phyloP scores from a whole-genome alignment of 768 basidiomycete genomes.

The Agaricus subrufescens region DNA sequence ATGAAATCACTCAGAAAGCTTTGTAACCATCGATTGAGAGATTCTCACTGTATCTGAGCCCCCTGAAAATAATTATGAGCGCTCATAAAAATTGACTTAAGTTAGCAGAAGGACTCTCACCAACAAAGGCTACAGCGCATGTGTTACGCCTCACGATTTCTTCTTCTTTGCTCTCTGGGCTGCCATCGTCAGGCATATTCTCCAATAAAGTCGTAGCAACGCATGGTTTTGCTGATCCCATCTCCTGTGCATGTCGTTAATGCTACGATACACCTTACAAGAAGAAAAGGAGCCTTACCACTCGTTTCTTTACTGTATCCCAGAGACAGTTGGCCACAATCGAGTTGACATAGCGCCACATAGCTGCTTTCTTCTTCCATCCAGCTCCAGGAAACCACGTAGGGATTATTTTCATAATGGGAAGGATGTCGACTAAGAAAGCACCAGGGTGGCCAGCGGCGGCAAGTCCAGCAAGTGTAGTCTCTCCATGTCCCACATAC shows the following conservation, averaged over 20 bases:
- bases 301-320: constrained; percentile 17
- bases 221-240: neutral
- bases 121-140: constrained; percentile 4
- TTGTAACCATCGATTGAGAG: neutral
- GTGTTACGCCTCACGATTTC: constrained; percentile 1
- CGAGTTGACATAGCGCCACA: constrained; percentile 23
- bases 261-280: too few species aligned
- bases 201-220: constrained; percentile 7
- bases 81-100: neutral
- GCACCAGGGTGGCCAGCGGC: constrained; percentile 25
- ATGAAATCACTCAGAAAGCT: neutral
- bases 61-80: neutral
- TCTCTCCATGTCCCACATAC: constrained; percentile 26
- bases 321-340: constrained; percentile 19
- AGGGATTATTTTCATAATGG: constrained; percentile 30
- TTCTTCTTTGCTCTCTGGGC: neutral
- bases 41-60: constrained; percentile 11
- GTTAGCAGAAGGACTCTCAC: neutral
- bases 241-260: neutral
- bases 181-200: constrained; percentile 2
- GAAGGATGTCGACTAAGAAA: constrained; percentile 31
- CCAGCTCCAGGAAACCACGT: constrained; percentile 33
- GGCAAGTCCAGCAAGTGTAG: constrained; percentile 20
- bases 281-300: constrained; percentile 19
- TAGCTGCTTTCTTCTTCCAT: constrained; percentile 29